Conservation (phyloP, 2,329 filamentous ascomycete species). For the Alternaria atra region DNA sequence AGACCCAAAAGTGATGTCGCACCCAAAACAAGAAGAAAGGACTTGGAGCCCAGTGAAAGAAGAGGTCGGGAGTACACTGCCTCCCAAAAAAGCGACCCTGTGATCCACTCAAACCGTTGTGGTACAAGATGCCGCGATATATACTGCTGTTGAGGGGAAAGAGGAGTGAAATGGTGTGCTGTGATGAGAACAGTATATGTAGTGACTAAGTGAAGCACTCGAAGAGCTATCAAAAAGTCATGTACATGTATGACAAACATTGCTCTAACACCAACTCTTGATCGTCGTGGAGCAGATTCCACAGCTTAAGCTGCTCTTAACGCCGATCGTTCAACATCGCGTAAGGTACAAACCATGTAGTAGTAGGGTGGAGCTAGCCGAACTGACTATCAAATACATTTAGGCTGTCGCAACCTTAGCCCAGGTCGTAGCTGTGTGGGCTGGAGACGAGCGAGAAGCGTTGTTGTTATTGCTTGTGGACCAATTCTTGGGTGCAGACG, state of each 20-base stretch:
- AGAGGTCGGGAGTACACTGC: conserved; percentile 25
- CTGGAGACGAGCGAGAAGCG: conserved; percentile 28
- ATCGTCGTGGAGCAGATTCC: conserved; percentile 15
- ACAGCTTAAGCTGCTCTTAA: neutral
- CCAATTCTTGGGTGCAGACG: conserved; percentile 41
- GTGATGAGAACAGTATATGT: conserved; percentile 23
- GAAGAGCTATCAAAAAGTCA: conserved; percentile 11
- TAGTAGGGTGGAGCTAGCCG: neutral
- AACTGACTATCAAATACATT: neutral
- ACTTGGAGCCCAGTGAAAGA: conserved; percentile 19
- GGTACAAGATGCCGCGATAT: conserved; percentile 32
- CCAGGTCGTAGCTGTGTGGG: conserved; percentile 33
- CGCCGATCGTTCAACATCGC: neutral
- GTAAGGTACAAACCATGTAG: neutral
- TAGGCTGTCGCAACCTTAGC: conserved; percentile 38
- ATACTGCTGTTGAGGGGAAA: conserved; percentile 26
- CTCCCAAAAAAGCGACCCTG: conserved; percentile 29
- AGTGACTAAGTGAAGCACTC: conserved; percentile 20
- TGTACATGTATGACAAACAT: conserved; percentile 12
- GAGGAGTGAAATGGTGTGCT: conserved; percentile 23
- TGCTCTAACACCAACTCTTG: neutral
- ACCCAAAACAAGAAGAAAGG: conserved; percentile 19
- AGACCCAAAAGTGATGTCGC: conserved; percentile 14
- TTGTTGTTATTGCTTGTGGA: conserved; percentile 30
- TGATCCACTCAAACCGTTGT: conserved; percentile 36